Percentiles rank a stretch among this genome's conserved stretches.
phyloP scores from a whole-genome alignment of 2,329 filamentous ascomycete species.

The Septoria linicola region DNA sequence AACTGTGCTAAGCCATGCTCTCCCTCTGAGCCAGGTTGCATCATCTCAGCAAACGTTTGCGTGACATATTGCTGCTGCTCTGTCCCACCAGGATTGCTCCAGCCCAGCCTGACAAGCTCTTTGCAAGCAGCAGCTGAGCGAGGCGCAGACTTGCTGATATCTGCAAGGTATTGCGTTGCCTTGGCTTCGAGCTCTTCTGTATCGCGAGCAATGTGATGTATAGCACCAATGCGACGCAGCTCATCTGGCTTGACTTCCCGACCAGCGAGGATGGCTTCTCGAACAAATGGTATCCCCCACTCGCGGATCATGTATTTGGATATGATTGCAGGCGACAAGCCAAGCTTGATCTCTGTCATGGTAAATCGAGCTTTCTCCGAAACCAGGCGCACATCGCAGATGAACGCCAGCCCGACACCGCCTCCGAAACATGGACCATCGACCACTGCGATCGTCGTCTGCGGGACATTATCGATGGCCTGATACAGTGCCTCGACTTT shows the following conservation, averaged over 20 bases:
- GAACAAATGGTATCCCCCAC: conserved; percentile 21
- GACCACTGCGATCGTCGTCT: conserved; percentile 24
- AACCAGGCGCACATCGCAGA: conserved; percentile 25
- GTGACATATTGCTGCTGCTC: conserved; percentile 20
- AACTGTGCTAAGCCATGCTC: conserved; percentile 24
- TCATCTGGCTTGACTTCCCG: conserved; percentile 21
- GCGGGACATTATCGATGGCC: conserved; percentile 24
- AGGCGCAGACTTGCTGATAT: conserved; percentile 21
- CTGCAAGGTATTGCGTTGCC: conserved; percentile 12
- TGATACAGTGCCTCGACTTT: conserved; percentile 21
- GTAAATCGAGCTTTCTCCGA: conserved; percentile 20
- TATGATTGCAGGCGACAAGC: conserved; percentile 26
- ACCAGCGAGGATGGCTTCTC: conserved; percentile 24
- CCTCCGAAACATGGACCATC: conserved; percentile 24
- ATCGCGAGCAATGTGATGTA: conserved; percentile 15
- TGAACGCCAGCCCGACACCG: conserved; percentile 26
- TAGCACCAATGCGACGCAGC: conserved; percentile 19
- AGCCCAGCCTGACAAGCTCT: conserved; percentile 22
- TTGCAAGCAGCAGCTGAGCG: conserved; percentile 20
- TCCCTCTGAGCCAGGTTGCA: conserved; percentile 22
- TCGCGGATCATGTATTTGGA: conserved; percentile 26
- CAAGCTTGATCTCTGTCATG: conserved; percentile 26
- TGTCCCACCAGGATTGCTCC: conserved; percentile 18
- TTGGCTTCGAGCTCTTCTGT: conserved; percentile 5
- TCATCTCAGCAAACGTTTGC: conserved; percentile 24